Evolutionary conservation across 805 yeast genomes (phyloP), one percentile per base, ranked within the genome.

Genomic region (Hermanozyma aechmeae): DNA sequence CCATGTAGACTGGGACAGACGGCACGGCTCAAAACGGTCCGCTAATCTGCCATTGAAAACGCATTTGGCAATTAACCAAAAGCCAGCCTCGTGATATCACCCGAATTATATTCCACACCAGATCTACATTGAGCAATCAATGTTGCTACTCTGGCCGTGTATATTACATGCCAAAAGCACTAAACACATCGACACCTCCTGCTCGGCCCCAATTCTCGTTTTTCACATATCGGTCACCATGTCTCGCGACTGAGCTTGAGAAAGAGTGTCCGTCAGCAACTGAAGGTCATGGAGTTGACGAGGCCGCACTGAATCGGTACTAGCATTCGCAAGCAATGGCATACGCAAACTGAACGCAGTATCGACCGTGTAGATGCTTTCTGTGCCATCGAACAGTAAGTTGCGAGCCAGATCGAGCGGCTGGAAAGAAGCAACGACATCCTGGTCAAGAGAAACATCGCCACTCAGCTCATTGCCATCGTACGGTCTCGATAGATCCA

Each of bases 211-310:
- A n/a, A n/a, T n/a, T n/a, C n/a, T n/a, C 12, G 50, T 44, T 11
- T 46, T 39, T 19, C 50, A 35, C 2, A 52, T 47, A 23, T 55
- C 59, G 4, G 48, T 46, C 42, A 51, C 52, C 24, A 32, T 25
- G 22, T 35, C 33, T 6, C 24, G 28, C 24, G 32, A 30, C 8
- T 28, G 29, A 5, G 24, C 29, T 16, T 26, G 24, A 3, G 32
- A 21, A 12, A 23, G 25, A 5, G 22, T 15, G 7, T 22, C 30
- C 7, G 28, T 23, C 14, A 16, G 24, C 25, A 23, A 23, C 11
- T 14, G 27, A 8, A 16, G 22, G 10, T 19, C 8, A 6, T 16
- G 15, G 22, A 26, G 26, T 14, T n/a, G 30, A 30, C 11, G 32
- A 15, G 24, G 39, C 12, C 24, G 43, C 31, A 30, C 35, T 8